phyloP scores from a whole-genome alignment of 352 stramenopile genomes.

The Phytophthora uliginosa region DNA sequence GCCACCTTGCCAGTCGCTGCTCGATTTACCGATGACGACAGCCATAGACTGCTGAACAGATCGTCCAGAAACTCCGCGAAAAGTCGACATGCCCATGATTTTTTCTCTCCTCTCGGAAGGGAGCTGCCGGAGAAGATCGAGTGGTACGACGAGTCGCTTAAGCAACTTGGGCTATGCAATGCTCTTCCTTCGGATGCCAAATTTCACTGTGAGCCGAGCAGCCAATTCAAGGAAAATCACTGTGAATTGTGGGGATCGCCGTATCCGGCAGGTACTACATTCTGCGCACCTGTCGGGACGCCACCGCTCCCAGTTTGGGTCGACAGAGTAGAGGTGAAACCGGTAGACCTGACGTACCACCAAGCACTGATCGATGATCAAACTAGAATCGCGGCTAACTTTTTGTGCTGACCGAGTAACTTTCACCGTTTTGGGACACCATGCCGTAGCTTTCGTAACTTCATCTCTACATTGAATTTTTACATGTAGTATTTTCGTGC shows the following conservation, averaged over 20 bases:
- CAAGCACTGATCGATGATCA: slow-evolving; percentile 17
- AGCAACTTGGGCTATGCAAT: slow-evolving; percentile 50
- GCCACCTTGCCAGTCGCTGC: neutral
- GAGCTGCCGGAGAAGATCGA: slow-evolving; percentile 26
- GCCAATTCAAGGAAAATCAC: slow-evolving; percentile 34
- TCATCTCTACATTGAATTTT: no score
- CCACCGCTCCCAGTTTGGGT: neutral
- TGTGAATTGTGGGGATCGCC: slow-evolving; percentile 30
- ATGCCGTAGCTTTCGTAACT: no score
- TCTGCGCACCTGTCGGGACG: neutral
- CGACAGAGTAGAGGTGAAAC: slow-evolving; percentile 13
- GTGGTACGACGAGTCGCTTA: slow-evolving; percentile 64
- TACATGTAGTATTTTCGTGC: no score
- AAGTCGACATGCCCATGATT: slow-evolving; percentile 27
- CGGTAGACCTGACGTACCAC: slow-evolving; percentile 15
- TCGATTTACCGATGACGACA: neutral
- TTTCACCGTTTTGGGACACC: neutral
- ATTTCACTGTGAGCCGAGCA: slow-evolving; percentile 61
- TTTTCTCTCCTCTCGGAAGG: slow-evolving; percentile 44
- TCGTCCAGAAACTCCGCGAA: slow-evolving; percentile 1
- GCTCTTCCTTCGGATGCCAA: slow-evolving; percentile 46
- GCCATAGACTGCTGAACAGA: neutral
- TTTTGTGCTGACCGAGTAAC: slow-evolving; percentile 26
- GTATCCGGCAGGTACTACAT: neutral
- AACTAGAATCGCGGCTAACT: slow-evolving; percentile 4